Percentiles rank a stretch among this genome's conserved stretches.
Evolutionary conservation across 371 early-diverging fungal species (phyloP).

Genomic region (Mucor racemosus): DNA sequence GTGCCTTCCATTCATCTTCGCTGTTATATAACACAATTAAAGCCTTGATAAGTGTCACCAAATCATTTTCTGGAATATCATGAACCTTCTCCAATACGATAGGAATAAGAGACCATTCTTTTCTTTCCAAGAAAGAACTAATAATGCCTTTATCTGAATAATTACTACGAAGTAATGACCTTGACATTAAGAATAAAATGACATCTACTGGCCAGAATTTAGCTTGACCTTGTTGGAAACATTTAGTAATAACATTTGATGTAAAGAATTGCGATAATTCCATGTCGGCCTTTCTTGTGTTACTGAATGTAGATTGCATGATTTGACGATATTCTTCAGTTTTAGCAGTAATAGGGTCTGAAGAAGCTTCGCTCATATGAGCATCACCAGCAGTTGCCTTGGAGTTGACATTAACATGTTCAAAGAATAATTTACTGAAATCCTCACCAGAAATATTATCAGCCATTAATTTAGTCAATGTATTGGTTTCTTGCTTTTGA

Average conservation of each 20-base stretch:
- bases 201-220: slow-evolving; percentile 62
- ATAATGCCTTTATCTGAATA: slow-evolving; percentile 57
- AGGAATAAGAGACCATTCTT: slow-evolving; percentile 59
- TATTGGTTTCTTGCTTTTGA: slow-evolving; percentile 34
- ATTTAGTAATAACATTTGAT: slow-evolving; percentile 42
- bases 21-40: slow-evolving; percentile 22
- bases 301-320: slow-evolving; percentile 9
- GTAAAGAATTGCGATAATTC: slow-evolving; percentile 60
- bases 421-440: slow-evolving; percentile 42
- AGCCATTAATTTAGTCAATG: slow-evolving; percentile 25
- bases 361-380: slow-evolving; percentile 19
- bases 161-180: slow-evolving; percentile 52
- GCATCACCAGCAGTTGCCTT: slow-evolving; percentile 6
- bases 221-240: slow-evolving; percentile 45
- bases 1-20: slow-evolving; percentile 22
- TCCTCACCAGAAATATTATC: slow-evolving; percentile 26
- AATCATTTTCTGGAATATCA: slow-evolving; percentile 66
- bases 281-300: slow-evolving; percentile 20
- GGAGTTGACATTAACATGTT: slow-evolving; percentile 15
- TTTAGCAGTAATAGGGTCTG: slow-evolving; percentile 11
- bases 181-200: slow-evolving; percentile 54
- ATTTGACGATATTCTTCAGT: slow-evolving; percentile 25
- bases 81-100: slow-evolving; percentile 53
- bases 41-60: slow-evolving; percentile 51
- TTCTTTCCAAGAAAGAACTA: slow-evolving; percentile 51